Evolutionary conservation across 805 yeast genomes (phyloP).

Genomic region (Saturnispora besseyi): DNA sequence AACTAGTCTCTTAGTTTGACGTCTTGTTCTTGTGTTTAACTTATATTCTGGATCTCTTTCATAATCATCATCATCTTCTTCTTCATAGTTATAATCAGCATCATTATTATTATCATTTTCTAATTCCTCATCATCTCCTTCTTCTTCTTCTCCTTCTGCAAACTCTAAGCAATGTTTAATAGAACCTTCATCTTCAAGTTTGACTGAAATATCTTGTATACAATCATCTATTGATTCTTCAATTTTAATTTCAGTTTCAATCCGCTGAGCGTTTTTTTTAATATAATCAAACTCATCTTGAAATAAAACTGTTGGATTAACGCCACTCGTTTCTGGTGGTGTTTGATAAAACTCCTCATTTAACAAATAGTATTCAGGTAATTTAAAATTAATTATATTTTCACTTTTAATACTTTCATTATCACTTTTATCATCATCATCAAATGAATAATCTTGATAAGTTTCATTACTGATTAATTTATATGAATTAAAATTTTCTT

Average conservation of each 20-base stretch:
- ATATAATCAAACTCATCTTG: not conserved
- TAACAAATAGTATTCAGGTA: not conserved
- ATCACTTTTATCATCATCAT: not conserved
- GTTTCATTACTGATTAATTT: not conserved
- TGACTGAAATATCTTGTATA: not conserved
- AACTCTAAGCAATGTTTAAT: not conserved
- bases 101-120: not conserved
- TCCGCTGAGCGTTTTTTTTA: not conserved
- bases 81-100: not conserved
- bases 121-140: not conserved
- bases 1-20: not conserved
- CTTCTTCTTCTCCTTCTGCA: not conserved
- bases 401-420: not conserved
- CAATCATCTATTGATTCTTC: not conserved
- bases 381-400: not conserved
- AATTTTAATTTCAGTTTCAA: not conserved
- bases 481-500: not conserved
- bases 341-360: not conserved
- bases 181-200: not conserved
- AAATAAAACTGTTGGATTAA: not conserved
- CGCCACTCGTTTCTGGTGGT: not conserved
- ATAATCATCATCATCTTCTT: not conserved
- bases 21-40: not conserved
- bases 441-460: not conserved
- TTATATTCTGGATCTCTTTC: not conserved